Evolutionary conservation across 306 rosid genomes (phyloP).

Genomic region (Prunus kanzakura): DNA sequence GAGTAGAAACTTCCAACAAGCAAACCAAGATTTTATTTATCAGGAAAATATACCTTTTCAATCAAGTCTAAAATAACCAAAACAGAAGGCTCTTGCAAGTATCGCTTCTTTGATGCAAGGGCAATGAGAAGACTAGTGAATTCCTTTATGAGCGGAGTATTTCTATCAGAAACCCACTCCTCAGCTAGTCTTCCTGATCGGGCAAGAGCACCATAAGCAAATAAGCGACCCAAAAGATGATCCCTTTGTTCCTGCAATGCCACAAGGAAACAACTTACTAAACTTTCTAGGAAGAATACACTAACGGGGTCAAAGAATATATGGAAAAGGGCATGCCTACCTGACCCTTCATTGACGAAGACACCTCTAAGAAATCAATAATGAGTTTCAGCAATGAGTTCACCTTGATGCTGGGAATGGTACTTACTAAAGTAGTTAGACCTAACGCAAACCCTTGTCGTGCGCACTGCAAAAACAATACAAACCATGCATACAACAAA

Average conservation of each 20-base stretch:
- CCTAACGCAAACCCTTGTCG: slow-evolving; percentile 95
- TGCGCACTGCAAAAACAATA: slow-evolving; percentile 75
- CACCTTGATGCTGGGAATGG: slow-evolving; percentile 46
- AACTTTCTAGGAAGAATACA: slow-evolving; percentile 9
- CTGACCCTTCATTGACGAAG: slow-evolving; percentile 98
- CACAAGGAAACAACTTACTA: slow-evolving; percentile 14
- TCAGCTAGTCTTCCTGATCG: slow-evolving; percentile 68
- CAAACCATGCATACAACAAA: not conserved
- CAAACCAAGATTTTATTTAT: slow-evolving; percentile 3
- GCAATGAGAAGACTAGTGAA: slow-evolving; percentile 54
- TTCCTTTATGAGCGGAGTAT: slow-evolving; percentile 54
- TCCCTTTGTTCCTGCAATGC: slow-evolving; percentile 81
- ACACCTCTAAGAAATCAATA: slow-evolving; percentile 69
- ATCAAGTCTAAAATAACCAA: slow-evolving; percentile 63
- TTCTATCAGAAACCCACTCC: slow-evolving; percentile 54
- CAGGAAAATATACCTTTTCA: slow-evolving; percentile 55
- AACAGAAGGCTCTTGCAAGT: slow-evolving; percentile 94
- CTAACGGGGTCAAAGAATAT: slow-evolving; percentile 10
- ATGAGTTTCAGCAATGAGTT: slow-evolving; percentile 80
- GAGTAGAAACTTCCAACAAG: not conserved
- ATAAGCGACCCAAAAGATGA: slow-evolving; percentile 82
- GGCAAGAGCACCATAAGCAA: slow-evolving; percentile 89
- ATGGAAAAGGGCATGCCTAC: slow-evolving; percentile 29
- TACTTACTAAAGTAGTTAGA: slow-evolving; percentile 47
- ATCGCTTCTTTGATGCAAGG: slow-evolving; percentile 77